Base-by-base conservation (phyloP, 768 basidiomycete genomes). In the Mycena sanguinolenta region DNA sequence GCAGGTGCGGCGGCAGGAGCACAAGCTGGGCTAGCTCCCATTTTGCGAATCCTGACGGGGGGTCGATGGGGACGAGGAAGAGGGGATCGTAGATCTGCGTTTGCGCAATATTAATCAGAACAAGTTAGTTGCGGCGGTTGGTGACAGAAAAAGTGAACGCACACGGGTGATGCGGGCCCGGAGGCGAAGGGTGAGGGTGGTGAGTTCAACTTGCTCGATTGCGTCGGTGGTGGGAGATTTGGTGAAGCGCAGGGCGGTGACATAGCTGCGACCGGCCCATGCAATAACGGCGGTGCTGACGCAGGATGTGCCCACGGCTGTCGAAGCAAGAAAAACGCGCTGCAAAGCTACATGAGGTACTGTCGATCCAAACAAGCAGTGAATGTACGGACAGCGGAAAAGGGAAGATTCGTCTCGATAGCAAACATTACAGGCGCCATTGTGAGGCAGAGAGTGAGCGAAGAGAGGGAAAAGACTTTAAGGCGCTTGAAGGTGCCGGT, bases 401-500 rank as follows among this genome's bases (percentile, higher is more conserved):
- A 74, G 0, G 95, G 94, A 9, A 96, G 86, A 27, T 87, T 87
- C 6, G 94, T 92, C 69, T 96, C 94, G 73, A 96, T 84, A 61
- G 94, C 77, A 79, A 96, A 92, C 70, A 96, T 89, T 81, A 96
- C 90, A 1, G 95, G 95, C 2, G 92, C 84, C 74, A 96, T 83
- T 5, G 88, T 84, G 67, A 85, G 80, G 13, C 93, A 91, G 58
- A 95, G 85, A 3, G 85, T 85, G 55, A 96, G 86, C 0, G 95
- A 95, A 27, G 90, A 88, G 0, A 97, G 82, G 16, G 95, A 96
- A 82, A 96, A 95, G 12, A 94, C 79, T 78, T 96, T 96, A 65
- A 96, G 86, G 27, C 88, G 87, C 64, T 89, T 88, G 83, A 94
- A 95, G 2, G 95, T 93, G 52, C 83, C 78, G 0, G 90, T 81